Evolutionary conservation across 2,329 filamentous ascomycete species (phyloP).

Genomic region (Pseudogymnoascus sp.): DNA sequence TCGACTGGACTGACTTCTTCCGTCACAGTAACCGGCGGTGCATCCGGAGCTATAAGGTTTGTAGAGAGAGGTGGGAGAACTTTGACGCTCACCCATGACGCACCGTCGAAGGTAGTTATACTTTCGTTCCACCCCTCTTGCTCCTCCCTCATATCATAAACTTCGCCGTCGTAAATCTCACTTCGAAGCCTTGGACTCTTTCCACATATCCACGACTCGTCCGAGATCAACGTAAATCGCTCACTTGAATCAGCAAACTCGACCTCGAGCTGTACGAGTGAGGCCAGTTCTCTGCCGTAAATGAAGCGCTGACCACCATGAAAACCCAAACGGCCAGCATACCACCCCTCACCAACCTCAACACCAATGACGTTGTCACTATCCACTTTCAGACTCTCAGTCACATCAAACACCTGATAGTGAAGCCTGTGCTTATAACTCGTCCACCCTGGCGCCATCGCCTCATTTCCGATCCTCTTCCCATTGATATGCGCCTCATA

Average conservation of each 20-base stretch:
- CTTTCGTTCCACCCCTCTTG: background rate
- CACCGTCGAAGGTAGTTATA: background rate
- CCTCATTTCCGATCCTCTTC: constrained; percentile 20
- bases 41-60: constrained; percentile 34
- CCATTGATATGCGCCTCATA: constrained; percentile 31
- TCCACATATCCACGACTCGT: constrained; percentile 22
- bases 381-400: background rate
- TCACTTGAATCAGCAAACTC: constrained; percentile 14
- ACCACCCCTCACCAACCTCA: constrained; percentile 45
- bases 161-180: constrained; percentile 46
- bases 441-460: constrained; percentile 34
- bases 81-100: constrained; percentile 11
- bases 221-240: constrained; percentile 17
- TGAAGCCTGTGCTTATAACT: constrained; percentile 16
- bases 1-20: constrained; percentile 26
- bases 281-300: constrained; percentile 32
- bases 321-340: constrained; percentile 31
- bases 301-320: constrained; percentile 28
- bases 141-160: constrained; percentile 14
- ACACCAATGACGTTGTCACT: constrained; percentile 35
- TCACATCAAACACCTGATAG: constrained; percentile 17
- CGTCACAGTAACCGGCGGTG: constrained; percentile 37
- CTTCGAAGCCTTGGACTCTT: constrained; percentile 9
- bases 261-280: constrained; percentile 28
- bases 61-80: constrained; percentile 18